A percentile compares a stretch with the other conserved stretches of the same genome.
Evolutionary conservation across 1,284 basidiomycete species (phyloP).

Genomic region (Nidula niveotomentosa): DNA sequence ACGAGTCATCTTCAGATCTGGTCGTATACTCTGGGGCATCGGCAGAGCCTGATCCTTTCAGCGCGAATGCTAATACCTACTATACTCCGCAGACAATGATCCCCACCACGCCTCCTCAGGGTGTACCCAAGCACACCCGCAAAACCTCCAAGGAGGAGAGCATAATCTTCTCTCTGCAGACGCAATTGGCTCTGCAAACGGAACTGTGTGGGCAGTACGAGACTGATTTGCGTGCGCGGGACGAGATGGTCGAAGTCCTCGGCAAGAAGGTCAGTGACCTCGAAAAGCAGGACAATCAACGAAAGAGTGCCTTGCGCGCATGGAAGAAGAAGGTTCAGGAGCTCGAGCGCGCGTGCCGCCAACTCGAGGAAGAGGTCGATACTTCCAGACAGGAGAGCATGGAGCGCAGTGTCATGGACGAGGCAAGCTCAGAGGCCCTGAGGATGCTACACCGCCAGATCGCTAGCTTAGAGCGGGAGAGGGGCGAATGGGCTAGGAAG

Average conservation of each 20-base stretch:
- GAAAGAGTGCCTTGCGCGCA: constrained; percentile 47
- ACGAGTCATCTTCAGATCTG: constrained; percentile 45
- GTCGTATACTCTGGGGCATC: constrained; percentile 40
- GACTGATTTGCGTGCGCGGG: constrained; percentile 65
- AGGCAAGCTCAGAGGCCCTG: constrained; percentile 70
- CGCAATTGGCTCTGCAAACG: constrained; percentile 66
- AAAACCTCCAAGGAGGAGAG: constrained; percentile 69
- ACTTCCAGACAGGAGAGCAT: constrained; percentile 62
- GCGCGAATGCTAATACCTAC: constrained; percentile 69
- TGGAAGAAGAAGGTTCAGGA: constrained; percentile 77
- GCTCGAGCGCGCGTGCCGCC: constrained; percentile 60
- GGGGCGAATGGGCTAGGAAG: constrained; percentile 40
- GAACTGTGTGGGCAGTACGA: constrained; percentile 75
- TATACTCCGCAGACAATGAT: constrained; percentile 72
- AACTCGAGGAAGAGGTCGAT: constrained; percentile 71
- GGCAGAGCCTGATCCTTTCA: constrained; percentile 68
- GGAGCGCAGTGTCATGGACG: constrained; percentile 77
- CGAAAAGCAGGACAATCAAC: constrained; percentile 61
- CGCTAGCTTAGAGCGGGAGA: constrained; percentile 59
- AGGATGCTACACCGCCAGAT: constrained; percentile 66
- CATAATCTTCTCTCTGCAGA: constrained; percentile 67
- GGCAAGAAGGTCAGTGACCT: constrained; percentile 46
- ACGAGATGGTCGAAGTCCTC: constrained; percentile 68
- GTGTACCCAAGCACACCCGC: constrained; percentile 46
- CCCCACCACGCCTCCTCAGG: constrained; percentile 61